These are phyloP conservation scores for Pythium phragmiticola DNA, from an alignment of 352 stramenopile genomes.

Conservation along the genomic window DNA sequence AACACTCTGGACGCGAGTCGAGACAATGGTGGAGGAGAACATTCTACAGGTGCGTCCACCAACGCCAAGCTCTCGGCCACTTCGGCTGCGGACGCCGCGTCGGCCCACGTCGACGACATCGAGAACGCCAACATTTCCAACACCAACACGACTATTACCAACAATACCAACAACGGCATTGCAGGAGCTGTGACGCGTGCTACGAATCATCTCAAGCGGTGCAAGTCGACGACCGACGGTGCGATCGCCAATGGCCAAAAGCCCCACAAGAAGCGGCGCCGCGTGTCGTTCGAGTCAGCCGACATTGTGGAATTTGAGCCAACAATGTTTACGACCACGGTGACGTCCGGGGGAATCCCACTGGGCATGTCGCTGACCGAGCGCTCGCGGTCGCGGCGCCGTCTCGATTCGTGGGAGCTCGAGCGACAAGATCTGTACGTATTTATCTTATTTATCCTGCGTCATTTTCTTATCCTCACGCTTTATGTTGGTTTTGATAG, in stretches of 20 bases:
- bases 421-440: conserved; percentile 70
- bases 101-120: background rate
- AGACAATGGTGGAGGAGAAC: conserved; percentile 6
- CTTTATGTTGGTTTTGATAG: conserved; percentile 22
- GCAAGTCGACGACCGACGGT: conserved; percentile 3
- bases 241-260: conserved; percentile 16
- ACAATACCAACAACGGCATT: background rate
- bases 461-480: background rate
- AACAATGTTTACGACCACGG: conserved; percentile 75
- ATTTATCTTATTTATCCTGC: background rate
- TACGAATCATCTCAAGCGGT: conserved; percentile 16
- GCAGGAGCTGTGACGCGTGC: conserved; percentile 5
- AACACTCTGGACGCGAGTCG: conserved; percentile 3
- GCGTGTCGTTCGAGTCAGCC: conserved; percentile 72
- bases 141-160: background rate
- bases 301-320: conserved; percentile 88
- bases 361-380: conserved; percentile 78
- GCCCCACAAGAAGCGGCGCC: conserved; percentile 52
- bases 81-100: background rate
- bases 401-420: conserved; percentile 78
- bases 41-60: background rate
- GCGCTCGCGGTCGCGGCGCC: conserved; percentile 64
- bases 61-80: background rate
- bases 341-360: conserved; percentile 77
- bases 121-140: conserved; percentile 13